phyloP scores from a whole-genome alignment of 345 rosid genomes.

The Camelina hispida region DNA sequence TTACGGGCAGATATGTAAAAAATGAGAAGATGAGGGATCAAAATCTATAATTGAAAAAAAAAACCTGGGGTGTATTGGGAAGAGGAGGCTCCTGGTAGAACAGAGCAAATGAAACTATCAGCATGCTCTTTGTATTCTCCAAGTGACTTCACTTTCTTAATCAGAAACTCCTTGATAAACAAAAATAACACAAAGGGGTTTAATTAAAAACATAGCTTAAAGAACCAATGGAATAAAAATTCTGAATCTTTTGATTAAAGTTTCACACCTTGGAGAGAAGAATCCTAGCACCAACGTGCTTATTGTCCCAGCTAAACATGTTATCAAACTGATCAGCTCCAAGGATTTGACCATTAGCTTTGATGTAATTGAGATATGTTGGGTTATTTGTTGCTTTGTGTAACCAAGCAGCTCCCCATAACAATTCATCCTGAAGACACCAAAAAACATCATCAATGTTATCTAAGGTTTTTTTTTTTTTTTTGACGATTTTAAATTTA shows the following conservation, averaged over 20 bases:
- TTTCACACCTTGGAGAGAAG: constrained; percentile 62
- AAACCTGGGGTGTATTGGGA: constrained; percentile 88
- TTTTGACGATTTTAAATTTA: background rate
- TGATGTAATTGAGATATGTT: constrained; percentile 60
- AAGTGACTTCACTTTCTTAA: constrained; percentile 68
- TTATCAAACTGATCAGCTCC: constrained; percentile 40
- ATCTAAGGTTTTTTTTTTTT: background rate
- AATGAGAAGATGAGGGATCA: background rate
- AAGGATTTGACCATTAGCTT: constrained; percentile 62
- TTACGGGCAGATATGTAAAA: background rate
- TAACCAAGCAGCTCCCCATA: constrained; percentile 95
- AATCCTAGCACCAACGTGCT: constrained; percentile 75
- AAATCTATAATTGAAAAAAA: background rate
- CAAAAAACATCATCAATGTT: background rate
- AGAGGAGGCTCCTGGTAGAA: constrained; percentile 84
- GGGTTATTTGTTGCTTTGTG: constrained; percentile 61
- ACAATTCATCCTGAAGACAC: constrained; percentile 66
- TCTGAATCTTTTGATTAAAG: background rate
- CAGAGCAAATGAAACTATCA: constrained; percentile 88
- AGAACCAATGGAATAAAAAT: background rate
- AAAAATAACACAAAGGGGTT: background rate
- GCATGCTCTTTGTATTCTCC: constrained; percentile 90
- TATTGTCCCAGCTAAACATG: constrained; percentile 84
- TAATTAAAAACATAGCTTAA: background rate
- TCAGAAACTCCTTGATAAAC: constrained; percentile 52